These are phyloP conservation scores for Acer yangbiense DNA, from an alignment of 345 rosid species.

Conservation along the genomic window DNA sequence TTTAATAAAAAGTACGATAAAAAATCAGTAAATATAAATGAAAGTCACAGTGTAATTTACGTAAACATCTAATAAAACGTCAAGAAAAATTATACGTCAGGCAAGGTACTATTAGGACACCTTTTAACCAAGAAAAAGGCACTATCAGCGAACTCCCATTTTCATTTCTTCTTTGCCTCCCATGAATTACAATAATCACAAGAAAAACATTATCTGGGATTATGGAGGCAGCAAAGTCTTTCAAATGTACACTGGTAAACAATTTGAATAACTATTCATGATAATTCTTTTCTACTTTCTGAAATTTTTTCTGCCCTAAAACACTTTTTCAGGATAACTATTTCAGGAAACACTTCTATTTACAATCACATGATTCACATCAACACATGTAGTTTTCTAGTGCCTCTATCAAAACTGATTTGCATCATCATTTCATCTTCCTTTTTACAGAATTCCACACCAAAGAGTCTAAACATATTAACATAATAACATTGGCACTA, in stretches of 20 bases:
- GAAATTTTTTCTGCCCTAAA: neutral
- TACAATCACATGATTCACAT: neutral
- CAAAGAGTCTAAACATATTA: neutral
- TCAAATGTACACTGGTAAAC: neutral
- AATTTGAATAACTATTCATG: neutral
- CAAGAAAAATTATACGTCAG: neutral
- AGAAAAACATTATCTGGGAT: conserved; percentile 32
- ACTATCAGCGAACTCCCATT: conserved; percentile 32
- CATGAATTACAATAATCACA: conserved; percentile 41
- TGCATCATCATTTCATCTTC: neutral
- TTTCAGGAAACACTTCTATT: neutral
- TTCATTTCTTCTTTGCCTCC: conserved; percentile 27
- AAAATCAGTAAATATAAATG: neutral
- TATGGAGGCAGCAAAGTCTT: conserved; percentile 16
- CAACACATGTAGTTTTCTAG: neutral
- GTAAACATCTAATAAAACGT: neutral
- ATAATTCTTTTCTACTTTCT: neutral
- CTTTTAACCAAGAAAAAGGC: conserved; percentile 13
- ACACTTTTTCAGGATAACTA: neutral
- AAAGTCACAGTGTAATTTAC: neutral
- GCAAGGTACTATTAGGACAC: conserved; percentile 31
- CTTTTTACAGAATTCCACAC: neutral
- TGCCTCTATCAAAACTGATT: neutral
- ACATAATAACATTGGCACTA: neutral
- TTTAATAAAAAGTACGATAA: neutral